Evolutionary conservation across 1,139 yeast genomes (phyloP).

Genomic region (Ogataea hybrid): DNA sequence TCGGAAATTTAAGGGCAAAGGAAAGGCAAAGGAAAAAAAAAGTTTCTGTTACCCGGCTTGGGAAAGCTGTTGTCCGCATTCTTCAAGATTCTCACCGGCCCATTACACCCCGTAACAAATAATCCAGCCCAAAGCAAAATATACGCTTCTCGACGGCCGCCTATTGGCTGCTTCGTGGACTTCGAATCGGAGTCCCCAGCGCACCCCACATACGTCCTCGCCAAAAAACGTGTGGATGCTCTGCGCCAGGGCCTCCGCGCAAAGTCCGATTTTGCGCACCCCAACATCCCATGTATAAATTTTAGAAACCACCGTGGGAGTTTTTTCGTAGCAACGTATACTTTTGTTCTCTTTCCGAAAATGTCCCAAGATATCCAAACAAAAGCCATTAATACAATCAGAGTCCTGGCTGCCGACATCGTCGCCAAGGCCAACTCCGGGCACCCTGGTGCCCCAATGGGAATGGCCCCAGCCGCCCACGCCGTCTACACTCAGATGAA

Average conservation of each 20-base stretch:
- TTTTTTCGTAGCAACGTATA: constrained; percentile 9
- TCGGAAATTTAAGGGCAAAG: too few species aligned
- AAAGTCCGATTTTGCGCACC: constrained; percentile 9
- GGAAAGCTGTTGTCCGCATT: background rate
- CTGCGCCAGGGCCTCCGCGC: constrained; percentile 3
- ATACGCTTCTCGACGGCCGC: background rate
- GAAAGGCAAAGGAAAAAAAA: too few species aligned
- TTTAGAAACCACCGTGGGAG: background rate
- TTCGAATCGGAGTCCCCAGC: background rate
- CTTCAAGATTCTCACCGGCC: constrained; percentile 2
- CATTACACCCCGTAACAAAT: constrained; percentile 4
- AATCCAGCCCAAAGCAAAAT: background rate
- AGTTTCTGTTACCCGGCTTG: constrained; percentile 8
- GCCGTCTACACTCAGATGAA: constrained; percentile 74
- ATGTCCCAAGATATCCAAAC: constrained; percentile 54
- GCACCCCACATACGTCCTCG: background rate
- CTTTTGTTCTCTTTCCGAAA: constrained; percentile 8
- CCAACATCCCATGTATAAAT: constrained; percentile 3
- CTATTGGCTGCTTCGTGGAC: background rate
- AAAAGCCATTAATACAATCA: constrained; percentile 83
- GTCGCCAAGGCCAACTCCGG: constrained; percentile 93
- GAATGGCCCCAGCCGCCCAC: constrained; percentile 89
- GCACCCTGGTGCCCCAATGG: constrained; percentile 99
- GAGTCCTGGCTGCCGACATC: constrained; percentile 85
- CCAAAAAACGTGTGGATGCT: background rate